Percentiles rank a stretch among this genome's conserved stretches.
Conservation (phyloP, 2,329 filamentous ascomycete genomes). For the Lasiodiplodia sp. region DNA sequence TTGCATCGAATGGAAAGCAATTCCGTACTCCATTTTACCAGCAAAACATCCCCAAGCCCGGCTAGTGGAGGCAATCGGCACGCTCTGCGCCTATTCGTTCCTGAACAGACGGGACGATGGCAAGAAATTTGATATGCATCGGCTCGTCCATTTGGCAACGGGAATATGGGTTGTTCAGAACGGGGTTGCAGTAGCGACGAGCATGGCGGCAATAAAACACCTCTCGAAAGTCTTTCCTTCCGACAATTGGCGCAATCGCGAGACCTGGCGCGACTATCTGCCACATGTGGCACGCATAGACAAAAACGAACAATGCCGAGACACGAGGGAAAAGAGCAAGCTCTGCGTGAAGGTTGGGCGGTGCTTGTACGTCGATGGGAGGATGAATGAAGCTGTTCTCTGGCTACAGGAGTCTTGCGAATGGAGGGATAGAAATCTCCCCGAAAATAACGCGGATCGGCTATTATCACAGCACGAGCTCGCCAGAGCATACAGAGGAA, state of each 20-base stretch:
- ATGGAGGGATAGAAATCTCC: slow-evolving; percentile 26
- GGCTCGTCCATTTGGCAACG: slow-evolving; percentile 46
- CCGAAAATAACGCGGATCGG: neutral
- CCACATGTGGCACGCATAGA: slow-evolving; percentile 38
- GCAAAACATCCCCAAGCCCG: slow-evolving; percentile 33
- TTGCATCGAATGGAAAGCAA: slow-evolving; percentile 32
- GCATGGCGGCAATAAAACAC: slow-evolving; percentile 32
- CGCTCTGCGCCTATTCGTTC: slow-evolving; percentile 44
- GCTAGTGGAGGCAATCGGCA: slow-evolving; percentile 41
- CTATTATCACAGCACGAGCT: neutral
- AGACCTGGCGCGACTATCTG: slow-evolving; percentile 40
- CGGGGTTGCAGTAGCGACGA: slow-evolving; percentile 32
- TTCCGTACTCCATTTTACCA: slow-evolving; percentile 45
- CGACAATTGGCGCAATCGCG: slow-evolving; percentile 33
- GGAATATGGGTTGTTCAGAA: slow-evolving; percentile 42
- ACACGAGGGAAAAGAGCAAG: slow-evolving; percentile 21
- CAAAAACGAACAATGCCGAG: slow-evolving; percentile 3
- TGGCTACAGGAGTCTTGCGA: slow-evolving; percentile 31
- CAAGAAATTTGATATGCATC: slow-evolving; percentile 40
- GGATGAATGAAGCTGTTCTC: slow-evolving; percentile 30
- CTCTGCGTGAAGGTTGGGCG: slow-evolving; percentile 30
- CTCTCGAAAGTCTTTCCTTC: slow-evolving; percentile 37
- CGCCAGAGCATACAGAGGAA: slow-evolving; percentile 28
- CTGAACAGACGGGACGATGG: slow-evolving; percentile 33
- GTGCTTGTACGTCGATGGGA: slow-evolving; percentile 30